phyloP scores from a whole-genome alignment of 495 filamentous ascomycete species.

The Daldinia caldariorum region DNA sequence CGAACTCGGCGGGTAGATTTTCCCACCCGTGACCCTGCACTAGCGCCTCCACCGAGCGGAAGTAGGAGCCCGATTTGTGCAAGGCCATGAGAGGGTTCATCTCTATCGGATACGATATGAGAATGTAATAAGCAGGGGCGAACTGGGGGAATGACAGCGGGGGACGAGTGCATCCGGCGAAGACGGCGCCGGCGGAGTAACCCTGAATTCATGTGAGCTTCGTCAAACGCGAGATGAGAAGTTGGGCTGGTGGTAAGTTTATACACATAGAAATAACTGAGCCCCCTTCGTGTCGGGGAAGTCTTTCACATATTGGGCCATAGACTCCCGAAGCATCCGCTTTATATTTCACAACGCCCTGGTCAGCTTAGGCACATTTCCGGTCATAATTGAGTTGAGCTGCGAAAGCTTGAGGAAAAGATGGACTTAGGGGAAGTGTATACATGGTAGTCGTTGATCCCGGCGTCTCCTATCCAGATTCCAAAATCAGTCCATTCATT shows the following conservation, averaged over 20 bases:
- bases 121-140: constrained; percentile 32
- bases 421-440: neutral
- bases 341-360: neutral
- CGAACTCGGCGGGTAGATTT: constrained; percentile 35
- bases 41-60: constrained; percentile 32
- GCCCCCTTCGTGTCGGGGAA: constrained; percentile 20
- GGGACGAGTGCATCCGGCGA: constrained; percentile 39
- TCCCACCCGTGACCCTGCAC: constrained; percentile 41
- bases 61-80: constrained; percentile 35
- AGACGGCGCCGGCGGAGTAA: constrained; percentile 40
- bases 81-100: constrained; percentile 33
- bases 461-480: constrained; percentile 32
- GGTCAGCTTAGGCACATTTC: constrained; percentile 1
- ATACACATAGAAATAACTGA: constrained; percentile 42
- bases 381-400: neutral
- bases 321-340: constrained; percentile 41
- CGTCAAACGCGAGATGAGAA: neutral
- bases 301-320: constrained; percentile 26
- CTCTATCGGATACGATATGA: constrained; percentile 41
- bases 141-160: constrained; percentile 22
- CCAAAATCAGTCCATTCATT: constrained; percentile 70
- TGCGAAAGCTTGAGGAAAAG: neutral
- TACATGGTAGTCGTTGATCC: constrained; percentile 37
- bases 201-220: constrained; percentile 22
- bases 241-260: neutral